A percentile compares a stretch with the other conserved stretches of the same genome.
Evolutionary conservation across 2,329 filamentous ascomycete species (phyloP).

Genomic region (Curvularia eragrostidis): DNA sequence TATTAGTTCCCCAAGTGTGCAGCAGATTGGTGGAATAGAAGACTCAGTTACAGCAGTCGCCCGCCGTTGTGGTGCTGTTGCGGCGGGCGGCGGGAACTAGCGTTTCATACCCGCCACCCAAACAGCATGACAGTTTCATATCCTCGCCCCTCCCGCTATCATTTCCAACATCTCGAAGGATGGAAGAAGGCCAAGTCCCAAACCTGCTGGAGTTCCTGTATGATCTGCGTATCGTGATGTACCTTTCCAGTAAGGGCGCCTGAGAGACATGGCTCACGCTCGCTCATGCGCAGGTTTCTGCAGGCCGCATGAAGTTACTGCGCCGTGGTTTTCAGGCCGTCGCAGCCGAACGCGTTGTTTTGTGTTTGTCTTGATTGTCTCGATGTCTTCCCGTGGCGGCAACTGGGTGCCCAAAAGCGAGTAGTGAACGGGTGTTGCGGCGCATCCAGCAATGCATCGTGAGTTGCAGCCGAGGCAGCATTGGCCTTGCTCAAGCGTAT

Average conservation of each 20-base stretch:
- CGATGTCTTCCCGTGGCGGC: slow-evolving; percentile 10
- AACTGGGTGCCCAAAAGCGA: not conserved
- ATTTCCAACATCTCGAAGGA: slow-evolving; percentile 8
- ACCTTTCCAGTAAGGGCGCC: slow-evolving; percentile 4
- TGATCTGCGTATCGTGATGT: slow-evolving; percentile 27
- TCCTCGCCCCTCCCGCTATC: slow-evolving; percentile 1
- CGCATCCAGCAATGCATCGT: slow-evolving; percentile 8
- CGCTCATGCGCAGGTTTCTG: slow-evolving; percentile 14
- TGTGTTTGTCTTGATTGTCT: slow-evolving; percentile 18
- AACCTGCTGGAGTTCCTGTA: slow-evolving; percentile 13
- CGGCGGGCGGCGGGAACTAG: slow-evolving; percentile 9
- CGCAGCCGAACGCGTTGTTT: slow-evolving; percentile 10
- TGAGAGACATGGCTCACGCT: slow-evolving; percentile 1
- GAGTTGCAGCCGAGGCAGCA: slow-evolving; percentile 6
- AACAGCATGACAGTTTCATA: slow-evolving; percentile 17
- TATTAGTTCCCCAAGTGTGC: not conserved
- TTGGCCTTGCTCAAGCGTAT: slow-evolving; percentile 6
- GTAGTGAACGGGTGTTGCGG: slow-evolving; percentile 6
- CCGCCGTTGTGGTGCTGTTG: not conserved
- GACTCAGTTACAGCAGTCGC: not conserved
- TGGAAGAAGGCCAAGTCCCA: slow-evolving; percentile 1
- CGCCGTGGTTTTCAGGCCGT: slow-evolving; percentile 3
- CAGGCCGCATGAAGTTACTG: not conserved
- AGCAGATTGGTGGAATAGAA: not conserved
- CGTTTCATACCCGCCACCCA: slow-evolving; percentile 16